A percentile compares a stretch with the other conserved stretches of the same genome.
phyloP scores from a whole-genome alignment of 1,284 basidiomycete genomes.

The Austropuccinia psidii region DNA sequence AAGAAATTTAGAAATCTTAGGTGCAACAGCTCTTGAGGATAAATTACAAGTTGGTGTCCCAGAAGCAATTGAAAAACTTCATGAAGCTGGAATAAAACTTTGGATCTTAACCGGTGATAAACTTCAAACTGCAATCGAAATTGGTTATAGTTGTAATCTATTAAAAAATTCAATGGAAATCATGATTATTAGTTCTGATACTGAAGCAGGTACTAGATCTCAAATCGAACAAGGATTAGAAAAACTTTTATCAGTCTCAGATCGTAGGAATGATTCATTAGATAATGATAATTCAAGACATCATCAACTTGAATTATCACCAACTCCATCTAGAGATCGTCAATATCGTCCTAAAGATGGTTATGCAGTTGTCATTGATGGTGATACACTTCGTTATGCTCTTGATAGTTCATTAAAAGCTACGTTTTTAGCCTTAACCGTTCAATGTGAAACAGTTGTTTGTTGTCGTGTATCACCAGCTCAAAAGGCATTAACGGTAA shows the following conservation, averaged over 20 bases:
- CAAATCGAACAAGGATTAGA: slow-evolving; percentile 90
- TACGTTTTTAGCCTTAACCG: slow-evolving; percentile 74
- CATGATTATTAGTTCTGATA: slow-evolving; percentile 89
- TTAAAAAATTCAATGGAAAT: slow-evolving; percentile 76
- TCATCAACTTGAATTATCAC: no score
- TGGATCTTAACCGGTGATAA: slow-evolving; percentile 97
- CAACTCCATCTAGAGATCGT: slow-evolving; percentile 27
- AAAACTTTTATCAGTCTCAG: slow-evolving; percentile 66
- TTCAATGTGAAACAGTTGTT: slow-evolving; percentile 92
- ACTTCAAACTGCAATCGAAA: slow-evolving; percentile 94
- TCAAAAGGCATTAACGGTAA: slow-evolving; percentile 92
- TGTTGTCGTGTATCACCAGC: slow-evolving; percentile 94
- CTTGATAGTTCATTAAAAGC: slow-evolving; percentile 68
- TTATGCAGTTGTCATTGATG: slow-evolving; percentile 93
- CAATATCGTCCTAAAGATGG: slow-evolving; percentile 47
- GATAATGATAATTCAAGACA: neutral
- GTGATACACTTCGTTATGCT: slow-evolving; percentile 79
- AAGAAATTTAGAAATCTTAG: slow-evolving; percentile 69
- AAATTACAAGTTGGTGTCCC: slow-evolving; percentile 96
- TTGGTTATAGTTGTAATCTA: slow-evolving; percentile 83
- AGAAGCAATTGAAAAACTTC: slow-evolving; percentile 84
- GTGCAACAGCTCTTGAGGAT: slow-evolving; percentile 92
- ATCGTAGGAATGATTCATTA: neutral
- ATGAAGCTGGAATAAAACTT: slow-evolving; percentile 88
- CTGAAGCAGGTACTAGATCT: slow-evolving; percentile 62